Percentiles rank a stretch among this genome's conserved stretches.
Conservation (phyloP, 345 rosid species). For the Theobroma cacao region DNA sequence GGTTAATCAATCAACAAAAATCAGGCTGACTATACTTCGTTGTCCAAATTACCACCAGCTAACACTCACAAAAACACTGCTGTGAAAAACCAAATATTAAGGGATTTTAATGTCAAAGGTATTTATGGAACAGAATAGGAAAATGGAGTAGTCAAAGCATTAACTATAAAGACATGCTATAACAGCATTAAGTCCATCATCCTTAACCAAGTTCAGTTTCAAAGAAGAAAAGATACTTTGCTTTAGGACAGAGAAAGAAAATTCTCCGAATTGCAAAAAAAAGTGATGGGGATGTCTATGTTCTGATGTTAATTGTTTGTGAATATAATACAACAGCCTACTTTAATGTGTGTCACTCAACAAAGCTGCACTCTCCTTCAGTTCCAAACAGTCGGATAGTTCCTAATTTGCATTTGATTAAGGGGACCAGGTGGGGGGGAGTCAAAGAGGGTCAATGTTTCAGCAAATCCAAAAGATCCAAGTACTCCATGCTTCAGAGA, state of each 20-base stretch:
- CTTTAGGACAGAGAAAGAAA: not conserved
- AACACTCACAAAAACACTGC: not conserved
- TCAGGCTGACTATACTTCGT: not conserved
- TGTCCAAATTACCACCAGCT: not conserved
- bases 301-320: not conserved
- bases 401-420: too few species aligned
- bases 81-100: not conserved
- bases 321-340: not conserved
- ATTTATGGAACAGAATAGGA: not conserved
- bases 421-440: too few species aligned
- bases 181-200: not conserved
- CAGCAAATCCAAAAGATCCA: not conserved
- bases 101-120: not conserved
- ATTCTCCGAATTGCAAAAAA: not conserved
- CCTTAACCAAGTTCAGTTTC: not conserved
- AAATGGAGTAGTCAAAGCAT: not conserved
- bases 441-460: not conserved
- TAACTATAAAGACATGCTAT: not conserved
- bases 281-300: not conserved
- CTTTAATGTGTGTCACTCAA: not conserved
- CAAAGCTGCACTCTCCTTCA: not conserved
- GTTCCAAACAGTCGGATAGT: not conserved
- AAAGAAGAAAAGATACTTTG: not conserved
- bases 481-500: not conserved
- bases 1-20: not conserved